Conservation (phyloP, 2,329 filamentous ascomycete genomes). For the Pestalotiopsis sp. region DNA sequence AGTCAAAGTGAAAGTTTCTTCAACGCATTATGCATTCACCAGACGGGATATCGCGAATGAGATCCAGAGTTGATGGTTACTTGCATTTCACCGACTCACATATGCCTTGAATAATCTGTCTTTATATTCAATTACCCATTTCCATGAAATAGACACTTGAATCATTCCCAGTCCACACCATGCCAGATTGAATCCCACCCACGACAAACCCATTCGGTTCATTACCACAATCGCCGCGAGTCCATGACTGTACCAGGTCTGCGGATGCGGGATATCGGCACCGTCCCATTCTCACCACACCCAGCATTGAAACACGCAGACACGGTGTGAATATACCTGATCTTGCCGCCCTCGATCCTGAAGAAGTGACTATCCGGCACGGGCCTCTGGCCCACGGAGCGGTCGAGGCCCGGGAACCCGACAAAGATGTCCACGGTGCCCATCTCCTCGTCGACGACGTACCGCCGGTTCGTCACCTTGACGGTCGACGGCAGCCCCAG, state of each 20-base stretch:
- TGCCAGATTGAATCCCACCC: not conserved
- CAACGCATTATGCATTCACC: no score
- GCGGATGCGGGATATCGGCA: not conserved
- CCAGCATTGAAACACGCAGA: conserved; percentile 23
- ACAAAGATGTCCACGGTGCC: conserved; percentile 33
- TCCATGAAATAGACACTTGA: no score
- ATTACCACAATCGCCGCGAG: not conserved
- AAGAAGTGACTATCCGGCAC: conserved; percentile 38
- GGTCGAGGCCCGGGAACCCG: conserved; percentile 27
- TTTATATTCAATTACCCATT: no score
- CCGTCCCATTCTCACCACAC: not conserved
- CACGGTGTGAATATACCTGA: conserved; percentile 36
- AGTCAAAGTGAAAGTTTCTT: no score
- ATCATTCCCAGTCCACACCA: no score
- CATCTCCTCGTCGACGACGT: conserved; percentile 32
- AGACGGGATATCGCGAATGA: no score
- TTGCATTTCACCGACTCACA: no score
- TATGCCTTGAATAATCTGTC: no score
- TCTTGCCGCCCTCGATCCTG: conserved; percentile 33
- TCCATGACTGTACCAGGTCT: not conserved
- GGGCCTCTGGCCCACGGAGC: conserved; percentile 13
- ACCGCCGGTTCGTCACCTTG: conserved; percentile 27
- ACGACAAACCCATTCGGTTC: not conserved
- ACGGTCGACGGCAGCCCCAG: conserved; percentile 36
- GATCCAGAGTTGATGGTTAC: no score